Evolutionary conservation across 169 alveolate species (phyloP).

Genomic region (Plasmodium inui): DNA sequence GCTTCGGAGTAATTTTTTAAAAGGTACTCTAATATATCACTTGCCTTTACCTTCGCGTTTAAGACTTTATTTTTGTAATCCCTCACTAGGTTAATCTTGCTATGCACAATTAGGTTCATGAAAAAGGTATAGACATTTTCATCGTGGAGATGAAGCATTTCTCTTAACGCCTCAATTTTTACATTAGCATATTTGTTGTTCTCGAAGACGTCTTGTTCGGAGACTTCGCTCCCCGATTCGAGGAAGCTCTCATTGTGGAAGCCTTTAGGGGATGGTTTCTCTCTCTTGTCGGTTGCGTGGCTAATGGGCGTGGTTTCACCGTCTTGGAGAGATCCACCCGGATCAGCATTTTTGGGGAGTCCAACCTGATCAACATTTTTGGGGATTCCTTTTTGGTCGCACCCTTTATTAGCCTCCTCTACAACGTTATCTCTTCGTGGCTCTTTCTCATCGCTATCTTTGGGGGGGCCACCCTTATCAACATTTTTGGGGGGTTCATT

Average conservation of each 20-base stretch:
- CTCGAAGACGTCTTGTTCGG: slow-evolving; percentile 61
- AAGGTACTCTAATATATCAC: slow-evolving; percentile 37
- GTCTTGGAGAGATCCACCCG: neutral
- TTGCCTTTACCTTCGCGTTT: slow-evolving; percentile 23
- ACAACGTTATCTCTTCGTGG: neutral
- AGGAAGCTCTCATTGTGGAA: neutral
- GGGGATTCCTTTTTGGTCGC: neutral
- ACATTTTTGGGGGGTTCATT: no score
- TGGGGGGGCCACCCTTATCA: neutral
- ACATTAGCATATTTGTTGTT: slow-evolving; percentile 68
- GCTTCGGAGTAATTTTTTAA: slow-evolving; percentile 15
- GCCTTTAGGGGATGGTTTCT: neutral
- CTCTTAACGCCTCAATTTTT: slow-evolving; percentile 29
- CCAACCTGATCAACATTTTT: neutral
- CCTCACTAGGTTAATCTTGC: slow-evolving; percentile 33
- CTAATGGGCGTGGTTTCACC: neutral
- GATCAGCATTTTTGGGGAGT: neutral
- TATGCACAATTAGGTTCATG: slow-evolving; percentile 44
- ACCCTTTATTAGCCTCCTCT: neutral
- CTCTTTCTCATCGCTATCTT: neutral
- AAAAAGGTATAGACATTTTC: slow-evolving; percentile 38
- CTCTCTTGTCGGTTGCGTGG: neutral
- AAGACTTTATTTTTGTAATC: slow-evolving; percentile 30
- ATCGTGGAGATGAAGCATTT: slow-evolving; percentile 30
- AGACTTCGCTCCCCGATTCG: slow-evolving; percentile 16